Base-by-base conservation (phyloP, 352 stramenopile genomes). In the Globisporangium nagaii region DNA sequence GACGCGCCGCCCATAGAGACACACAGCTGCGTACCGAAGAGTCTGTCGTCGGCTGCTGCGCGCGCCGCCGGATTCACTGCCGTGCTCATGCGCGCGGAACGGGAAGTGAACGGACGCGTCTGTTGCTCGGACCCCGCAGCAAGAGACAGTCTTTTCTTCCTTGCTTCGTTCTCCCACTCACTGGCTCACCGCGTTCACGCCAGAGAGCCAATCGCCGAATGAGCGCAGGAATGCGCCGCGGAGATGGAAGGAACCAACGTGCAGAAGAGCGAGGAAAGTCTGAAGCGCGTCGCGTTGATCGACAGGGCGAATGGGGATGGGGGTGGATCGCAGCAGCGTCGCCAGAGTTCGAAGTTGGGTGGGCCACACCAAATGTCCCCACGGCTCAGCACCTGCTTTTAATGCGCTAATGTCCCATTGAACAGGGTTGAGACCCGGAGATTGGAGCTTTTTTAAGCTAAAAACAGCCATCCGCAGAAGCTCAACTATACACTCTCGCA, bases 21-120 rank as follows among this genome's bases (percentile, higher is more conserved):
- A n/a, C n/a, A n/a, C n/a, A n/a, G n/a, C n/a, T n/a, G n/a, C 17
- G 28, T 36, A 58, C 41, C 40, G 17, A 43, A 15, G 53, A n/a
- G 34, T 51, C 27, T 24, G 53, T 59, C 53, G 53, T 59, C 53
- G 34, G 34, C 31, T 53, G 53, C 53, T 53, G 53, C 53, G 44
- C 53, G 53, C 27, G 53, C 53, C 19, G 47, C 43, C 13, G 53
- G 53, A 24, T 36, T 31, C 17, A 27, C 41, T 20, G 22, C 30
- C 20, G 44, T 42, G 53, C 53, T 52, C 53, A 60, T 60, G 34
- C 44, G n/a, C n/a, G n/a, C n/a, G n/a, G n/a, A n/a, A n/a, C n/a
- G n/a, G n/a, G n/a, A n/a, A n/a, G n/a, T n/a, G n/a, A n/a, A n/a
- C n/a, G 44, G n/a, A 22, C 22, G 24, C 22, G 25, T 20, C 17